Base-by-base conservation (phyloP, 768 basidiomycete species). In the Xerocomus spinulosus region DNA sequence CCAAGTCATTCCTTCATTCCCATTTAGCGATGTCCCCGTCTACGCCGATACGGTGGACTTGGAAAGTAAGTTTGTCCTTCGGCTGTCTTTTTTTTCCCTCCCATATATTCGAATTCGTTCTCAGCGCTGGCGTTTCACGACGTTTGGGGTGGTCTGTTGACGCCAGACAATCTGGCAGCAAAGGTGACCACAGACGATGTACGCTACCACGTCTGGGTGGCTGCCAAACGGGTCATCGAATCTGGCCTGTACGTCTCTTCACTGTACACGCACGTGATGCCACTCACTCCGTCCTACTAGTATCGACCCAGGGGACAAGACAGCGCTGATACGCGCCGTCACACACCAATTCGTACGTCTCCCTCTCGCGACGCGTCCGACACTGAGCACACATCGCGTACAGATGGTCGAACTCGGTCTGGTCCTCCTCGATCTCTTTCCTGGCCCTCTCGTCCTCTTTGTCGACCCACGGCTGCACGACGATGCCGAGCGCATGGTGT, bases 341-440 rank as follows among this genome's bases (percentile, higher is more conserved):
- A 55, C 60, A 52, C 57, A 60, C 45, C 58, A 57, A 42, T 72
- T 68, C 29, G 70, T 72, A 48, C 50, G 70, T 59, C 5, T 28
- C n/a, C 12, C 14, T 44, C 15, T 26, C 34, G 4, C 13, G 38
- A 17, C 38, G 24, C 38, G 38, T 25, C 24, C 15, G 21, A 14
- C 36, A n/a, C 36, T 6, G 36, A 21, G 21, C 21, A 24, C 24
- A 23, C 13, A 13, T 26, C 41, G 9, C 45, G n/a, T 21, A 30
- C 48, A 83, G 82, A 55, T 82, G 38, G 70, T 78, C 44, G 77
- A 81, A 54, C 55, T 82, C 21, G 77, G 76, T 18, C 56, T 60
- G 5, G 70, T 69, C 3, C 59, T 80, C 43, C 56, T 73, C 40
- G 72, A 76, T 48, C 64, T 70, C n/a, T 69, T 68, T 36, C 55